phyloP scores from a whole-genome alignment of 805 yeast species.

The Metschnikowia arizonensis region DNA sequence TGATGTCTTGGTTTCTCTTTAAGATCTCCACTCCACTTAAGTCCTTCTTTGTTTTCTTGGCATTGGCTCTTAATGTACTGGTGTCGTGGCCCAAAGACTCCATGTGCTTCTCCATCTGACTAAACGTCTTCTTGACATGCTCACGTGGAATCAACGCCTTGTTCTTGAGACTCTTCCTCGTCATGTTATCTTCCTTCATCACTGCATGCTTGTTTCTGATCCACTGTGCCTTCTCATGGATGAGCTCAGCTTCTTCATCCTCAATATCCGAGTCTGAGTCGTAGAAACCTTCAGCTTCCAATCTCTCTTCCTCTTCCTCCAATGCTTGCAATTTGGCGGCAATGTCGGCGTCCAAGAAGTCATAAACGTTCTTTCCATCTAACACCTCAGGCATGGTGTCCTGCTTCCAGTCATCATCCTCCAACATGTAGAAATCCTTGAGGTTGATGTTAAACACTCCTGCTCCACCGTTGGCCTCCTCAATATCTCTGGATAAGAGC shows the following conservation, averaged over 20 bases:
- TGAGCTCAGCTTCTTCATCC: constrained; percentile 44
- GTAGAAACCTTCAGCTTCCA: constrained; percentile 93
- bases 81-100: constrained; percentile 87
- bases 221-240: constrained; percentile 88
- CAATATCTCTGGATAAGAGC: constrained; percentile 79
- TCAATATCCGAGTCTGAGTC: constrained; percentile 74
- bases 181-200: constrained; percentile 85
- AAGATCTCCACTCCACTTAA: constrained; percentile 78
- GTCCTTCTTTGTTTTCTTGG: constrained; percentile 33
- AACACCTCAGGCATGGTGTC: constrained; percentile 96
- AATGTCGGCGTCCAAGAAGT: constrained; percentile 94
- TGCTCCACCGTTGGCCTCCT: constrained; percentile 96
- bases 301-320: constrained; percentile 94
- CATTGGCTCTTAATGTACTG: constrained; percentile 44
- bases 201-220: constrained; percentile 91
- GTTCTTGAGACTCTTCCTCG: constrained; percentile 82
- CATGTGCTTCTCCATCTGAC: constrained; percentile 86
- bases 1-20: constrained; percentile 48
- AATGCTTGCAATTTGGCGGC: constrained; percentile 88
- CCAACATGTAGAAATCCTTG: constrained; percentile 86
- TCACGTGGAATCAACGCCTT: constrained; percentile 89
- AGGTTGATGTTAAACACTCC: constrained; percentile 94
- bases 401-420: constrained; percentile 96
- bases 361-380: constrained; percentile 95
- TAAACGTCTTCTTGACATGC: constrained; percentile 67